Conservation (phyloP, 2,329 filamentous ascomycete species). For the Arthrobotrys megalospora region DNA sequence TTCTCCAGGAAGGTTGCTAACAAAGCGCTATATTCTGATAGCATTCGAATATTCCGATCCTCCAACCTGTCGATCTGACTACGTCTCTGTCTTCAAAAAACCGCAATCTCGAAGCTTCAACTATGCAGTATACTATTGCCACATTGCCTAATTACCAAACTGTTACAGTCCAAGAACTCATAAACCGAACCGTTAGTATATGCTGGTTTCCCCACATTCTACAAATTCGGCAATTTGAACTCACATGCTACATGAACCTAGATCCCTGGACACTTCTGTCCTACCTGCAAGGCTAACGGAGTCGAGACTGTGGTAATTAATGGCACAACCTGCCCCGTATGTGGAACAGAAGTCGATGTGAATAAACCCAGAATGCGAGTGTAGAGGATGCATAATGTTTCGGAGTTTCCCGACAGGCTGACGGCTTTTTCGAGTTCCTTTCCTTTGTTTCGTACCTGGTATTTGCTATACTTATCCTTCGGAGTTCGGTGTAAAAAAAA, state of each 20-base stretch:
- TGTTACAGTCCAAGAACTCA: slow-evolving; percentile 16
- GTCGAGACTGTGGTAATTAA: slow-evolving; percentile 63
- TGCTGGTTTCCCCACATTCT: slow-evolving; percentile 1
- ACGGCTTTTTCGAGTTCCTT: background rate
- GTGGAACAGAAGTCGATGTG: slow-evolving; percentile 53
- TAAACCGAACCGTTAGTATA: slow-evolving; percentile 21
- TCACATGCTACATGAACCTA: slow-evolving; percentile 19
- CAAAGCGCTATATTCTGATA: background rate
- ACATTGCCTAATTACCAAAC: slow-evolving; percentile 9
- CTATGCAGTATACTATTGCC: slow-evolving; percentile 13
- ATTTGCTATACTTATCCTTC: slow-evolving; percentile 35
- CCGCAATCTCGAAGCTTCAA: background rate
- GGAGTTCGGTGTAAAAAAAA: slow-evolving; percentile 28
- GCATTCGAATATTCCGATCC: background rate
- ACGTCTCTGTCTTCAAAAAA: background rate
- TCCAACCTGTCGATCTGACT: background rate
- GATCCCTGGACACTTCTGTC: slow-evolving; percentile 63
- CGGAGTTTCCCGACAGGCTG: slow-evolving; percentile 8
- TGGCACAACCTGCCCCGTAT: slow-evolving; percentile 62
- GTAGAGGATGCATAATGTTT: slow-evolving; percentile 6
- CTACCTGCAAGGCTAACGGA: slow-evolving; percentile 61
- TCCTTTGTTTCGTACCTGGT: slow-evolving; percentile 2
- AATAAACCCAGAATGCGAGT: slow-evolving; percentile 41
- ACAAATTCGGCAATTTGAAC: slow-evolving; percentile 6
- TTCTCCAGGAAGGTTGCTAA: background rate